Percentiles rank a stretch among this genome's conserved stretches.
Conservation (phyloP, 1,284 basidiomycete species). For the Polyporus tsugae region DNA sequence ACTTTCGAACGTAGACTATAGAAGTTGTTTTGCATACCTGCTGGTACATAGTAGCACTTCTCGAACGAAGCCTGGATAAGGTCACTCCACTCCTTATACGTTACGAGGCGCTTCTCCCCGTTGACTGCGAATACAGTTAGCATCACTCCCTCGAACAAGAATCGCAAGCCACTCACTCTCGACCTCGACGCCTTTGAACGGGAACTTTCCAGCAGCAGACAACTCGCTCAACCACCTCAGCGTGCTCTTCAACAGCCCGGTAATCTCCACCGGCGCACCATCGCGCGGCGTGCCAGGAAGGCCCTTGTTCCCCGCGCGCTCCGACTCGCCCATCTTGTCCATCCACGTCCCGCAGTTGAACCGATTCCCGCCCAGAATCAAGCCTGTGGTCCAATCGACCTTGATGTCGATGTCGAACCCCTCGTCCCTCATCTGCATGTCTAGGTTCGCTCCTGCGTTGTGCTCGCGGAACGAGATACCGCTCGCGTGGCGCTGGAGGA, state of each 20-base stretch:
- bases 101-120: constrained; percentile 76
- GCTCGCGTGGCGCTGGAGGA: constrained; percentile 91
- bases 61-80: constrained; percentile 91
- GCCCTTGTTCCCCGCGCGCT: constrained; percentile 93
- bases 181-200: constrained; percentile 89
- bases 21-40: constrained; percentile 53
- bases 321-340: constrained; percentile 97
- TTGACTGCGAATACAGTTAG: constrained; percentile 59
- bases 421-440: constrained; percentile 93
- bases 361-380: constrained; percentile 89
- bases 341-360: constrained; percentile 94
- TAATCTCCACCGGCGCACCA: constrained; percentile 96
- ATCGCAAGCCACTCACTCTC: constrained; percentile 63
- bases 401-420: constrained; percentile 95
- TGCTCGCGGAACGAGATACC: constrained; percentile 97
- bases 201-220: constrained; percentile 76
- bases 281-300: constrained; percentile 94
- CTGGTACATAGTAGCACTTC: constrained; percentile 88
- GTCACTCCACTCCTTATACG: constrained; percentile 91
- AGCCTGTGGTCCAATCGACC: constrained; percentile 94
- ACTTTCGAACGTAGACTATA: neutral
- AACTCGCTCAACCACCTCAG: constrained; percentile 87
- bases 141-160: too few species aligned
- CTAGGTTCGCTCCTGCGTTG: constrained; percentile 95
- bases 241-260: constrained; percentile 92